These are phyloP conservation scores for Cronartium ribicola DNA, from an alignment of 1,284 basidiomycete species.

Conservation along the genomic window DNA sequence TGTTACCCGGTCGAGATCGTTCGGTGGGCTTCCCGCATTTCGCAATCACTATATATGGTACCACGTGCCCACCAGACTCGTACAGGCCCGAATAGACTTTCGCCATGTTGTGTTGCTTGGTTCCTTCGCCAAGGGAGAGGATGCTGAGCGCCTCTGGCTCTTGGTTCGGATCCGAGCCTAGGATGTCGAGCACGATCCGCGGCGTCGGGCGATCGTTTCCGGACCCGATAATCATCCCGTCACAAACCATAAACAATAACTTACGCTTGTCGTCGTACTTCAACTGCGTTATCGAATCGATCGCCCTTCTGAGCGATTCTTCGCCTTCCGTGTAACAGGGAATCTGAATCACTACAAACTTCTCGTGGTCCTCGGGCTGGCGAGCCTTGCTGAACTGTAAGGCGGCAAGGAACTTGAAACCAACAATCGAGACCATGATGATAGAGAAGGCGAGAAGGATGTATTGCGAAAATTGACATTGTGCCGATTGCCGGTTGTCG, in stretches of 20 bases:
- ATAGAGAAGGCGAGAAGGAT: constrained; percentile 83
- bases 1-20: constrained; percentile 84
- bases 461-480: constrained; percentile 86
- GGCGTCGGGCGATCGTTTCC: constrained; percentile 83
- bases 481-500: constrained; percentile 83
- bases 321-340: constrained; percentile 97
- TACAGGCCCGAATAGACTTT: constrained; percentile 97
- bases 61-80: constrained; percentile 88
- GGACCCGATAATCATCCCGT: constrained; percentile 96
- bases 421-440: constrained; percentile 92
- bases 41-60: constrained; percentile 92
- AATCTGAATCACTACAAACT: constrained; percentile 97
- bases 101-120: constrained; percentile 95
- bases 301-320: constrained; percentile 76
- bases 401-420: constrained; percentile 96
- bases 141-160: constrained; percentile 94
- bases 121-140: constrained; percentile 86
- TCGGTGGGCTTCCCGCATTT: constrained; percentile 96
- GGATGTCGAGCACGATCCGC: constrained; percentile 88
- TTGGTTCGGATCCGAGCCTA: constrained; percentile 85
- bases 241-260: constrained; percentile 87
- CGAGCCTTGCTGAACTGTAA: constrained; percentile 77
- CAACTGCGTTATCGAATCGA: constrained; percentile 87
- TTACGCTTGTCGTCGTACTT: constrained; percentile 99
- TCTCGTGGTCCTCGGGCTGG: constrained; percentile 92